Base-by-base conservation (phyloP, 768 basidiomycete genomes). In the Boletus rufocinnamomeus region DNA sequence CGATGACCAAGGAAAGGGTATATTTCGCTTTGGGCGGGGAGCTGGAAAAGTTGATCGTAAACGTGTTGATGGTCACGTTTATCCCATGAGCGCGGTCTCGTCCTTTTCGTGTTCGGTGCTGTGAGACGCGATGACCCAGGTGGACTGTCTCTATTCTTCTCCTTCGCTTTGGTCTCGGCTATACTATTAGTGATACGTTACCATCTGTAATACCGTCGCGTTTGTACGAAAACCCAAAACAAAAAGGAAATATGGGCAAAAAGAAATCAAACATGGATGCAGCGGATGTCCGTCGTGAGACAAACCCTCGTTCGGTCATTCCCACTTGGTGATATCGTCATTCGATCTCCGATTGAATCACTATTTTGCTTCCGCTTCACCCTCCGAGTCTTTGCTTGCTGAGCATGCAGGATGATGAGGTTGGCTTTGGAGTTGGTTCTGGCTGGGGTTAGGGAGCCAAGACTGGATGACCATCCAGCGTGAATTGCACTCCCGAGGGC, bases 31-130 rank as follows among this genome's bases (percentile, higher is more conserved):
- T 84, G 5, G 77, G 78, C 16, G 86, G 87, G 2, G 82, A 85
- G 69, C 67, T 91, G 68, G 84, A 89, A 68, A 91, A 86, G 72
- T 70, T 92, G 56, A 79, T 90, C 6, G 87, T 92, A 23, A 91
- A 92, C 70, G 82, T 84, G n/a, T 70, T 91, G 52, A 64, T 92
- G 47, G 86, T 91, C 25, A 82, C 85, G 5, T 91, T 78, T 61
- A 82, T 91, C 61, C 84, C 85, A 48, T 87, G 74, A 80, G 43
- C 28, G 57, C 51, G 9, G 23, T 37, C 16, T n/a, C 28, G 6
- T 30, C 8, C 3, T 28, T 23, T 9, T 34, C 21, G 35, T 16
- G 35, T n/a, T 40, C 16, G 41, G 25, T 54, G 51, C 35, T 50
- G 35, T 6, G 35, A 14, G 28, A 16, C 25, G 41, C n/a, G 51